Evolutionary conservation across 2,329 filamentous ascomycete species (phyloP).

Genomic region (Colletotrichum sp.): DNA sequence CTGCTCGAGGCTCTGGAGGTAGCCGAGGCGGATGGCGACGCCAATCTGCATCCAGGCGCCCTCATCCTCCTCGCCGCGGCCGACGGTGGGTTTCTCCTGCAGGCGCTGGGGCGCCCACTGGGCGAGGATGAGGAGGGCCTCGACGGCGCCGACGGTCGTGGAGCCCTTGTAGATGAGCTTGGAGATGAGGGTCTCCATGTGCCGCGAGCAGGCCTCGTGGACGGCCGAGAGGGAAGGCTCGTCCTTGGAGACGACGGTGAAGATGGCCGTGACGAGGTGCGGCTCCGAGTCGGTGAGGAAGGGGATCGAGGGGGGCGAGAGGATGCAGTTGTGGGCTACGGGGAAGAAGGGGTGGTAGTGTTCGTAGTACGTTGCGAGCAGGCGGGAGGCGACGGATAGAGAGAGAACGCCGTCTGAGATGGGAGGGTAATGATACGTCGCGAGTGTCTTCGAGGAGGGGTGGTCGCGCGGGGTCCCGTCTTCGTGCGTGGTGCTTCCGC

Average conservation of each 20-base stretch:
- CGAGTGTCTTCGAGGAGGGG: background rate
- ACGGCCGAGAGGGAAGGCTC: slow-evolving; percentile 67
- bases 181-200: slow-evolving; percentile 74
- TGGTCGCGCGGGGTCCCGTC: slow-evolving; percentile 1
- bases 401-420: slow-evolving; percentile 33
- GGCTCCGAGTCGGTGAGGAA: slow-evolving; percentile 60
- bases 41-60: slow-evolving; percentile 82
- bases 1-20: slow-evolving; percentile 72
- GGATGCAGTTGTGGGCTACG: slow-evolving; percentile 65
- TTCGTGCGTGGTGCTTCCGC: slow-evolving; percentile 12
- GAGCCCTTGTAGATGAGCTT: slow-evolving; percentile 70
- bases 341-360: slow-evolving; percentile 76
- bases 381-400: slow-evolving; percentile 22
- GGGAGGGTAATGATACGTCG: slow-evolving; percentile 31
- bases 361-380: slow-evolving; percentile 47
- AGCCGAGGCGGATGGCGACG: slow-evolving; percentile 71
- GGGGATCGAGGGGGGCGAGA: slow-evolving; percentile 61
- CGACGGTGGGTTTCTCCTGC: slow-evolving; percentile 66
- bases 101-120: slow-evolving; percentile 76
- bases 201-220: slow-evolving; percentile 69
- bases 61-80: slow-evolving; percentile 75
- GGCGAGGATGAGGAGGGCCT: slow-evolving; percentile 71
- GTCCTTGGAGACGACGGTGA: slow-evolving; percentile 76
- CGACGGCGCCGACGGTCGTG: slow-evolving; percentile 73
- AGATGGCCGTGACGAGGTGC: slow-evolving; percentile 71